A percentile compares a stretch with the other conserved stretches of the same genome.
phyloP scores from a whole-genome alignment of 2,329 filamentous ascomycete genomes.

The Diaporthe sp. region DNA sequence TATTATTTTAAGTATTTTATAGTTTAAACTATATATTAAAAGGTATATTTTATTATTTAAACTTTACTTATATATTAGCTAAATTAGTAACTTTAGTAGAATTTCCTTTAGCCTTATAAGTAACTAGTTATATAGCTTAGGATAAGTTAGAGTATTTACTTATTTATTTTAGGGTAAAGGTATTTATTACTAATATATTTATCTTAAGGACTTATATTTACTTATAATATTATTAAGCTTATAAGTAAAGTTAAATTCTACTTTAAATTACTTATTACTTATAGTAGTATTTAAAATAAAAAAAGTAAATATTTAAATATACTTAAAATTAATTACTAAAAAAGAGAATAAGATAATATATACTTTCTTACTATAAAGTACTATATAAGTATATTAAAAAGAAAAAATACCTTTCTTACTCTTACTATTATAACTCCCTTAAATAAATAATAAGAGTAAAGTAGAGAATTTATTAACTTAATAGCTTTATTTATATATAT shows the following conservation, averaged over 20 bases:
- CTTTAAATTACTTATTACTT: background rate
- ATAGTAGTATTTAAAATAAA: background rate
- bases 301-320: background rate
- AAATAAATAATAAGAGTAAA: background rate
- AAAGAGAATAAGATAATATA: background rate
- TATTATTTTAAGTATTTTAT: background rate
- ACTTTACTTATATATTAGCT: background rate
- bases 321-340: background rate
- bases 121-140: background rate
- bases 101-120: background rate
- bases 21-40: background rate
- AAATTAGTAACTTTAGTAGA: background rate
- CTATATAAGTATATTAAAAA: background rate
- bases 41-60: background rate
- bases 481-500: background rate
- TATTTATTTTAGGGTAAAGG: background rate
- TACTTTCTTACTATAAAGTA: background rate
- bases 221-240: background rate
- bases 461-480: background rate
- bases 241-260: background rate
- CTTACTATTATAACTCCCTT: background rate
- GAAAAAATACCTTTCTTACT: background rate
- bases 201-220: background rate
- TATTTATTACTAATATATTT: background rate
- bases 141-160: background rate